These are phyloP conservation scores for Arthrobotrys sphaeroides DNA, from an alignment of 2,329 filamentous ascomycete genomes.

Conservation along the genomic window DNA sequence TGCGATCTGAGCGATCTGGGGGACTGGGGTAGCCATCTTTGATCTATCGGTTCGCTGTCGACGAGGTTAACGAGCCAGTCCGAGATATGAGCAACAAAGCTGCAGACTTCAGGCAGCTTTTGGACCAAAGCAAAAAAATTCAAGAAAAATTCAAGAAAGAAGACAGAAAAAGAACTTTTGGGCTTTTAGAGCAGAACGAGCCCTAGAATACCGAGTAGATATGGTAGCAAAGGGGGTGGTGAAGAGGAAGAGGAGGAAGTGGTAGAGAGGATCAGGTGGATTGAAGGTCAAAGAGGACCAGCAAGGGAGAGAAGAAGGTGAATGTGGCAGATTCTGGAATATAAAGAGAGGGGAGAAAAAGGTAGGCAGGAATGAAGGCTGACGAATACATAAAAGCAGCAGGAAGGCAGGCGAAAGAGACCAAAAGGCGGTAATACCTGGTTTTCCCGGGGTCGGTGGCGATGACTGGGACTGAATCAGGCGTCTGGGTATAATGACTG, in stretches of 20 bases:
- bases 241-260: background rate
- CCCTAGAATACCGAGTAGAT: background rate
- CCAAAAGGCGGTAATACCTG: background rate
- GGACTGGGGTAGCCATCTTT: slow-evolving; percentile 44
- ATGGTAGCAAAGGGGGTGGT: background rate
- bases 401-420: background rate
- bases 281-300: background rate
- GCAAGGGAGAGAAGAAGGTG: slow-evolving; percentile 1
- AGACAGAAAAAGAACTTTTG: slow-evolving; percentile 12
- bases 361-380: slow-evolving; percentile 35
- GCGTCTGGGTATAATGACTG: slow-evolving; percentile 45
- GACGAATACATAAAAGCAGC: slow-evolving; percentile 40
- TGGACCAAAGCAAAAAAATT: too few species aligned
- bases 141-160: slow-evolving; percentile 4
- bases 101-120: too few species aligned
- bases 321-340: slow-evolving; percentile 44
- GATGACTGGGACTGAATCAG: slow-evolving; percentile 40
- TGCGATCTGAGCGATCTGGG: slow-evolving; percentile 39
- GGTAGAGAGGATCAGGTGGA: slow-evolving; percentile 14
- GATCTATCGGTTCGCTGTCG: slow-evolving; percentile 27
- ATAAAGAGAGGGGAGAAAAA: slow-evolving; percentile 14
- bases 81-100: background rate
- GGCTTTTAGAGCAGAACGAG: background rate
- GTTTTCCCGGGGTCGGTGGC: slow-evolving; percentile 28
- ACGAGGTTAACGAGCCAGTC: slow-evolving; percentile 19